Conservation (phyloP, 1,284 basidiomycete genomes). For the Pseudozyma pruni region DNA sequence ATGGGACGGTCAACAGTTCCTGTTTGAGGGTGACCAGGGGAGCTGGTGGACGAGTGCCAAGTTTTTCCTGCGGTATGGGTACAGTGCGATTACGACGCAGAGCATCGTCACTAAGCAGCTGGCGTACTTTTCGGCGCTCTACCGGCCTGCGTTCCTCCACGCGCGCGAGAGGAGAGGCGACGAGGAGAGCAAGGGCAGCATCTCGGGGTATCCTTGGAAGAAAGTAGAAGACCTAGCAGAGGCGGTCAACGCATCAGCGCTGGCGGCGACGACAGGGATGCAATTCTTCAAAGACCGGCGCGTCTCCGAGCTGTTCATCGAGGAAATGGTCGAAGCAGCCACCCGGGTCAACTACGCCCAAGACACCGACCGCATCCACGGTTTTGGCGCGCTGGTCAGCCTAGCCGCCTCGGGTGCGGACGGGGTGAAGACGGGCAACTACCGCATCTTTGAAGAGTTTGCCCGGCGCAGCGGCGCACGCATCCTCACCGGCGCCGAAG, state of each 20-base stretch:
- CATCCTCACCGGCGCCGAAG: constrained; percentile 46
- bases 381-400: constrained; percentile 78
- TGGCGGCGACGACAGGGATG: constrained; percentile 60
- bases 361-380: constrained; percentile 81
- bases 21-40: constrained; percentile 57
- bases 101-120: constrained; percentile 71
- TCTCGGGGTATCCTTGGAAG: constrained; percentile 72
- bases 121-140: constrained; percentile 73
- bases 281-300: constrained; percentile 46
- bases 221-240: constrained; percentile 74
- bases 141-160: constrained; percentile 73
- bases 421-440: constrained; percentile 83
- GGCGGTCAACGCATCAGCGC: constrained; percentile 72
- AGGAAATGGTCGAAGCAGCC: constrained; percentile 83
- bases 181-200: neutral
- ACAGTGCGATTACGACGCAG: constrained; percentile 74
- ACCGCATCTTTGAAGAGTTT: constrained; percentile 84
- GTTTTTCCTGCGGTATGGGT: constrained; percentile 79
- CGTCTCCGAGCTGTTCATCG: constrained; percentile 68
- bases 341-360: constrained; percentile 86
- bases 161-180: constrained; percentile 12
- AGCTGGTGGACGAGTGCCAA: constrained; percentile 63
- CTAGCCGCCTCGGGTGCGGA: constrained; percentile 79
- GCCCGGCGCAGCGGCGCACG: constrained; percentile 74
- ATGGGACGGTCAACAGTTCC: constrained; percentile 78